phyloP scores from a whole-genome alignment of 2,329 filamentous ascomycete species.

The Arthroderma uncinatum region DNA sequence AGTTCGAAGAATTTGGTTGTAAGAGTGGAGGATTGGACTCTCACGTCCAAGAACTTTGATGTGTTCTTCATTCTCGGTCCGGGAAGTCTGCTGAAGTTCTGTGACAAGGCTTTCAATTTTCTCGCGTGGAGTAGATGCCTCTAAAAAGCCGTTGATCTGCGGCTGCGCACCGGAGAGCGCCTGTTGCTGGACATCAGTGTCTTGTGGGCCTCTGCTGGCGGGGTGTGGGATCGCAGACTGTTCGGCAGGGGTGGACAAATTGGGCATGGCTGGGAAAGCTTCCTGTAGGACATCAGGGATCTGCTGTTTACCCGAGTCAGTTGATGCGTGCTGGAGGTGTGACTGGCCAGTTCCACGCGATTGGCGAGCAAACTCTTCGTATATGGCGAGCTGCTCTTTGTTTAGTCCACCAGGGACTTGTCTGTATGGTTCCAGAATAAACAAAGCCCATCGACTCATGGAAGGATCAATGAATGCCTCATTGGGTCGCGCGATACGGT shows the following conservation, averaged over 20 bases:
- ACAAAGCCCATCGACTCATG: constrained; percentile 82
- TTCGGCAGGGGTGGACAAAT: constrained; percentile 51
- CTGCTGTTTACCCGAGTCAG: constrained; percentile 51
- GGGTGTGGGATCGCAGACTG: constrained; percentile 50
- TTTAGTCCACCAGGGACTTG: constrained; percentile 75
- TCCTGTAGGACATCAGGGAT: constrained; percentile 54
- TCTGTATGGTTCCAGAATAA: constrained; percentile 88
- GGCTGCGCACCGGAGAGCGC: constrained; percentile 32
- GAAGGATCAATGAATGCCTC: constrained; percentile 74
- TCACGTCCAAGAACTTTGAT: constrained; percentile 46
- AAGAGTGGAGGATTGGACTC: constrained; percentile 46
- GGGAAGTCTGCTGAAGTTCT: constrained; percentile 46
- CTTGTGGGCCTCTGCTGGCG: constrained; percentile 42
- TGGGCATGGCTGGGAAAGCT: constrained; percentile 48
- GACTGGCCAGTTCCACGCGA: constrained; percentile 51
- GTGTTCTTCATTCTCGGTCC: constrained; percentile 47
- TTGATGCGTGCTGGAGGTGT: constrained; percentile 46
- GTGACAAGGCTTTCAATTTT: constrained; percentile 44
- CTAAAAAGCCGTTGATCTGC: constrained; percentile 52
- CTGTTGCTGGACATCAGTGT: constrained; percentile 30
- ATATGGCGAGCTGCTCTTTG: constrained; percentile 84
- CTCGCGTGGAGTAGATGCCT: constrained; percentile 43
- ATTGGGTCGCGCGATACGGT: constrained; percentile 62
- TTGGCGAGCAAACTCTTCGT: constrained; percentile 88
- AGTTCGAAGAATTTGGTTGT: constrained; percentile 45